phyloP scores from a whole-genome alignment of 345 rosid genomes.

The Clausena lansium region DNA sequence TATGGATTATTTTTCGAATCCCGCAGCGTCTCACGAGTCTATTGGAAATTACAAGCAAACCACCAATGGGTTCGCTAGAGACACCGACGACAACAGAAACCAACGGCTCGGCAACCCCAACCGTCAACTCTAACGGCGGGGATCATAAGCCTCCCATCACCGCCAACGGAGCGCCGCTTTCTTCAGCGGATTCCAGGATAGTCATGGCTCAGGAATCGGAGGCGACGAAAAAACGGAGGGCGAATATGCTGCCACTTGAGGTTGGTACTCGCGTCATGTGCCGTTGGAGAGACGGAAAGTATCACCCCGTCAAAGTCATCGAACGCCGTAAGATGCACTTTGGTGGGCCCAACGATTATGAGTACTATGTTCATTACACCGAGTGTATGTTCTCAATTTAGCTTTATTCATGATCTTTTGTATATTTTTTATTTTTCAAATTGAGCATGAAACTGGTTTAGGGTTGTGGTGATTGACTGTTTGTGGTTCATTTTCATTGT shows the following conservation, averaged over 20 bases:
- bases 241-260: constrained; percentile 72
- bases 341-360: constrained; percentile 68
- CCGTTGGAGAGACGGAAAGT: constrained; percentile 95
- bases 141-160: constrained; percentile 30
- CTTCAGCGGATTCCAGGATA: constrained; percentile 16
- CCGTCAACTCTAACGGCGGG: constrained; percentile 29
- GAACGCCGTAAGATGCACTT: constrained; percentile 69
- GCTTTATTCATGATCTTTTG: constrained; percentile 24
- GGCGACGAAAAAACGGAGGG: constrained; percentile 55
- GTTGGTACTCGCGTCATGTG: constrained; percentile 97
- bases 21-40: constrained; percentile 22
- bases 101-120: constrained; percentile 33
- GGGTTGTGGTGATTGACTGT: constrained; percentile 1
- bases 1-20: neutral
- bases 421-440: neutral
- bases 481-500: neutral
- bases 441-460: neutral
- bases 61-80: constrained; percentile 74
- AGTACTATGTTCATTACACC: constrained; percentile 95
- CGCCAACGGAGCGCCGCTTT: constrained; percentile 25
- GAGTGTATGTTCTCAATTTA: constrained; percentile 61
- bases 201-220: constrained; percentile 45
- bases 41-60: neutral
- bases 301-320: constrained; percentile 93
- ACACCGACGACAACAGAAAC: constrained; percentile 42